phyloP scores from a whole-genome alignment of 2,329 filamentous ascomycete genomes.

The Fusarium acutatum region DNA sequence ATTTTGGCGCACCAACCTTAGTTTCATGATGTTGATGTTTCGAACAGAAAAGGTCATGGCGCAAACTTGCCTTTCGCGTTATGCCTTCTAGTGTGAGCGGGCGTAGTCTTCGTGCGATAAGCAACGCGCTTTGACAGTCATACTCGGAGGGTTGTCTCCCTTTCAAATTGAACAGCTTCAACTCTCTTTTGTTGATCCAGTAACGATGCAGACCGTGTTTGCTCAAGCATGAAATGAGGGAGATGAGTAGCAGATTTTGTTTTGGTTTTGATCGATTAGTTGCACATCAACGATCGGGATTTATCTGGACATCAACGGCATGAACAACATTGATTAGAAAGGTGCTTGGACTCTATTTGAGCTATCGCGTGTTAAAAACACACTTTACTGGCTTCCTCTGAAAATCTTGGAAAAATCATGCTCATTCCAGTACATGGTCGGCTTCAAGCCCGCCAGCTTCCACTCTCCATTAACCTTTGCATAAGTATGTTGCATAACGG shows the following conservation, averaged over 20 bases:
- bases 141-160: neutral
- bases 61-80: neutral
- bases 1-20: neutral
- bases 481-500: constrained; percentile 5
- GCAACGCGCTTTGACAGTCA: neutral
- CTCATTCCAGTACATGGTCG: neutral
- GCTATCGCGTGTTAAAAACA: fast-evolving
- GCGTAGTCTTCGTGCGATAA: neutral
- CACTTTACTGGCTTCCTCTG: neutral
- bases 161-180: neutral
- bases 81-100: neutral
- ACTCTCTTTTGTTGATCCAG: neutral
- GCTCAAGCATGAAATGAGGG: neutral
- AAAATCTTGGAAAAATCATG: neutral
- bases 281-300: neutral
- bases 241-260: neutral
- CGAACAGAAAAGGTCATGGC: neutral
- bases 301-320: neutral
- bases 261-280: neutral
- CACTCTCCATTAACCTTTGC: neutral
- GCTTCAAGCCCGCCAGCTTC: constrained; percentile 1
- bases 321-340: neutral
- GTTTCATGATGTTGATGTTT: neutral
- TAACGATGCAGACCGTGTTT: fast-evolving
- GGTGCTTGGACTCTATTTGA: neutral